Evolutionary conservation across 768 basidiomycete genomes (phyloP).

Genomic region (Obba rivulosa): DNA sequence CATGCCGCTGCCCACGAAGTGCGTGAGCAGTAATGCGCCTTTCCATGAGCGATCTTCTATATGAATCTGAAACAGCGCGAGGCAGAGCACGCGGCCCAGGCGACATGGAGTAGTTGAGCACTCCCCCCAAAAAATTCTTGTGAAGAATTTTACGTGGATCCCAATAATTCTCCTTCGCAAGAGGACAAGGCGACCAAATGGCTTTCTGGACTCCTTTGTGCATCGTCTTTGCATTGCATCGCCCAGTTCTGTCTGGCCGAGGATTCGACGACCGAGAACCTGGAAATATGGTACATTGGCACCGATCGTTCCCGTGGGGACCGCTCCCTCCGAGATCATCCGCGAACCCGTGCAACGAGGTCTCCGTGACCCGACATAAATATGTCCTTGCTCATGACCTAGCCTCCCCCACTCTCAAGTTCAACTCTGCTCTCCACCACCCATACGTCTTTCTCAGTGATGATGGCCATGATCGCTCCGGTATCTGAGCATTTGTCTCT

Average conservation of each 20-base stretch:
- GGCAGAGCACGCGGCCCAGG: too few species aligned
- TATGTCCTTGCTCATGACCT: background rate
- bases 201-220: background rate
- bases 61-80: too few species aligned
- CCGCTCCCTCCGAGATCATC: constrained; percentile 21
- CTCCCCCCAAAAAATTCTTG: too few species aligned
- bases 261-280: constrained; percentile 12
- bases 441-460: constrained; percentile 11
- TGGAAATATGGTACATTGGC: constrained; percentile 5
- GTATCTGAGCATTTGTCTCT: constrained; percentile 19
- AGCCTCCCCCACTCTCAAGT: background rate
- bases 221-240: background rate
- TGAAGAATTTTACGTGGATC: too few species aligned
- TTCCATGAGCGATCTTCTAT: too few species aligned
- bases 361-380: constrained; percentile 11
- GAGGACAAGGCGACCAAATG: too few species aligned
- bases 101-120: too few species aligned
- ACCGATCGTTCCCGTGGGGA: constrained; percentile 17
- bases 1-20: too few species aligned
- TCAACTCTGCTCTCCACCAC: background rate
- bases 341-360: constrained; percentile 25
- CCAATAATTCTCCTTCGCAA: too few species aligned
- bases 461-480: constrained; percentile 27
- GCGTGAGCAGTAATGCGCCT: too few species aligned
- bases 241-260: too few species aligned